These are phyloP conservation scores for Entomortierella lignicola DNA, from an alignment of 192 early-diverging fungal species.

Conservation along the genomic window DNA sequence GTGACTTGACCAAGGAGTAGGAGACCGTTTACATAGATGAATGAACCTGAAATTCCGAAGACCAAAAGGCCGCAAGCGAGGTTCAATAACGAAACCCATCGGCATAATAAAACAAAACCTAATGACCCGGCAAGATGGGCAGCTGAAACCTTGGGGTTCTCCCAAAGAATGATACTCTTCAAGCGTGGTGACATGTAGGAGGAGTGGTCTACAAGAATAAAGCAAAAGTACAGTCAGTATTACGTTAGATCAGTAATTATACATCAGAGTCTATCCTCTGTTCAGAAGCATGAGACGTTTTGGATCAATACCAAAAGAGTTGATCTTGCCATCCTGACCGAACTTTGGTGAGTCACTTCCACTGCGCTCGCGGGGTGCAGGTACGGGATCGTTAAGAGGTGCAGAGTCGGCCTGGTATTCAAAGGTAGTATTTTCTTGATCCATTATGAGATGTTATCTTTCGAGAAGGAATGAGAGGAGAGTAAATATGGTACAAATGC, in stretches of 20 bases:
- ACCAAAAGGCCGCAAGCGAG: slow-evolving; percentile 32
- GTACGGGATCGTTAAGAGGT: background rate
- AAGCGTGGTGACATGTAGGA: slow-evolving; percentile 40
- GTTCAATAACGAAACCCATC: slow-evolving; percentile 50
- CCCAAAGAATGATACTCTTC: slow-evolving; percentile 41
- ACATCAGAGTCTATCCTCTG: too few species aligned
- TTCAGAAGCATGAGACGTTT: background rate
- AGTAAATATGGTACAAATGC: too few species aligned
- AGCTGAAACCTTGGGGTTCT: slow-evolving; percentile 27
- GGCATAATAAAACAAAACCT: slow-evolving; percentile 28
- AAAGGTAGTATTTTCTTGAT: too few species aligned
- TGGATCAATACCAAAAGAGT: slow-evolving; percentile 1
- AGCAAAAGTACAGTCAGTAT: too few species aligned
- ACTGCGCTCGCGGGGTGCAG: slow-evolving; percentile 39
- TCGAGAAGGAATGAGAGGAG: too few species aligned
- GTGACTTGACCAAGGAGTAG: slow-evolving; percentile 19
- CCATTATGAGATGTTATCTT: slow-evolving; percentile 6
- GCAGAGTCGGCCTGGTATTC: too few species aligned
- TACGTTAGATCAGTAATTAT: too few species aligned
- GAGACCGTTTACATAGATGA: slow-evolving; percentile 44
- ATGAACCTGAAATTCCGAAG: slow-evolving; percentile 32
- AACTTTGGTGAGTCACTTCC: slow-evolving; percentile 41
- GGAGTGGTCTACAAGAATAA: slow-evolving; percentile 18
- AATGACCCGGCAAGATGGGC: slow-evolving; percentile 26
- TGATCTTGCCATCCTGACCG: slow-evolving; percentile 5